Conservation (phyloP, 805 yeast genomes). For the Ogataea pini region DNA sequence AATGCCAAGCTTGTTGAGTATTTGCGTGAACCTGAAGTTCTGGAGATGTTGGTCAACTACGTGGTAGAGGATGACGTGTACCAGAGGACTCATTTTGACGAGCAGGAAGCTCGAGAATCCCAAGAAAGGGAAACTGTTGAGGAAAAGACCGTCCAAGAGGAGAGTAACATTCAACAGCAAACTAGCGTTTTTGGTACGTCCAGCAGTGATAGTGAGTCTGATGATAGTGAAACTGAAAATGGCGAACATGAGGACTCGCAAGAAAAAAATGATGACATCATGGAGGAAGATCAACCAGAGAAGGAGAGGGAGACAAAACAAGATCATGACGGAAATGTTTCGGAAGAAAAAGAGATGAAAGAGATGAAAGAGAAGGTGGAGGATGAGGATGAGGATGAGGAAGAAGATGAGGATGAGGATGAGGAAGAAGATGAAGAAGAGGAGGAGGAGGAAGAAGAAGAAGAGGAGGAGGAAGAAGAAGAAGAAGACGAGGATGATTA, state of each 20-base stretch:
- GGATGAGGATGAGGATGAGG: constrained; percentile 9
- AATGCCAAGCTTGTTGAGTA: constrained; percentile 77
- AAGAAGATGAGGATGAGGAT: constrained; percentile 7
- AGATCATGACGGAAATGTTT: no score
- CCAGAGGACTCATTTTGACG: constrained; percentile 29
- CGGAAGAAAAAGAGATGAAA: no score
- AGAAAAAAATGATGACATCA: background rate
- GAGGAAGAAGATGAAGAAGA: constrained; percentile 6
- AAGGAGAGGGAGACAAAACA: background rate
- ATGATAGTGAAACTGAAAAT: constrained; percentile 4
- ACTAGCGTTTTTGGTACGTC: background rate
- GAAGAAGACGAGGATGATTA: constrained; percentile 28
- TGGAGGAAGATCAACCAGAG: background rate
- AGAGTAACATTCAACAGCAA: no score
- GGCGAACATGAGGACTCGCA: background rate
- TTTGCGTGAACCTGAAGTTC: constrained; percentile 73
- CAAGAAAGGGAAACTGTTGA: background rate
- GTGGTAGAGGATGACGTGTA: constrained; percentile 53
- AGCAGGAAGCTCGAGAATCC: constrained; percentile 20
- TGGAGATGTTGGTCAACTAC: constrained; percentile 66
- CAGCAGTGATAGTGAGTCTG: constrained; percentile 23
- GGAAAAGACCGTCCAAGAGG: no score
- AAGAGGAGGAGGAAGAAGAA: constrained; percentile 22
- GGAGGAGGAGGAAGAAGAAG: constrained; percentile 16
- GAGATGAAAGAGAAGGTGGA: constrained; percentile 6